Conservation (phyloP, 1,139 yeast species). For the Debaryomycetaceae sp. region DNA sequence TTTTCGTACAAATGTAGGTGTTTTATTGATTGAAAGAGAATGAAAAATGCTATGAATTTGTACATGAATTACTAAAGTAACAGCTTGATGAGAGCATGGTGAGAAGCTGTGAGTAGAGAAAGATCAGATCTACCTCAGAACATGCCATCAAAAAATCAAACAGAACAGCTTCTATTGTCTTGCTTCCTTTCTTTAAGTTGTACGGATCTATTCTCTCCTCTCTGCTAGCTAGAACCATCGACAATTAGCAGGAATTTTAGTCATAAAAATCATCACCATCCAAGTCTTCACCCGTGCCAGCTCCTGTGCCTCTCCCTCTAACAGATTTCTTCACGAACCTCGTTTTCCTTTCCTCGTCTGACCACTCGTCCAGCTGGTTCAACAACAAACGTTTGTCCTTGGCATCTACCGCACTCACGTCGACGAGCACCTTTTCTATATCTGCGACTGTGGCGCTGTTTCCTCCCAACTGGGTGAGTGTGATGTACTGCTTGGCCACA, state of each 20-base stretch:
- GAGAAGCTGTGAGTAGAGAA: too few species aligned
- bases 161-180: too few species aligned
- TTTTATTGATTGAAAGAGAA: too few species aligned
- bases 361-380: conserved; percentile 59
- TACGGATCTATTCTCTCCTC: too few species aligned
- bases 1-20: too few species aligned
- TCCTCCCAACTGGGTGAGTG: conserved; percentile 81
- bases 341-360: conserved; percentile 43
- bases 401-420: conserved; percentile 58
- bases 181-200: too few species aligned
- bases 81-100: too few species aligned
- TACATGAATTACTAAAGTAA: too few species aligned
- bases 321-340: conserved; percentile 57
- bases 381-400: conserved; percentile 63
- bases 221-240: not conserved
- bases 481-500: conserved; percentile 74
- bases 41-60: too few species aligned
- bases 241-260: not conserved
- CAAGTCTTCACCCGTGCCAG: conserved; percentile 33
- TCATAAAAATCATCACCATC: conserved; percentile 9
- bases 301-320: conserved; percentile 23
- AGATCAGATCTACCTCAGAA: too few species aligned
- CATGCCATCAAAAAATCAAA: too few species aligned
- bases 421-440: conserved; percentile 66
- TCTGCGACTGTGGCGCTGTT: conserved; percentile 67